Evolutionary conservation across 2,329 filamentous ascomycete species (phyloP), one percentile per base, ranked within the genome.

Genomic region (Stachybotrys chlorohalonatus): DNA sequence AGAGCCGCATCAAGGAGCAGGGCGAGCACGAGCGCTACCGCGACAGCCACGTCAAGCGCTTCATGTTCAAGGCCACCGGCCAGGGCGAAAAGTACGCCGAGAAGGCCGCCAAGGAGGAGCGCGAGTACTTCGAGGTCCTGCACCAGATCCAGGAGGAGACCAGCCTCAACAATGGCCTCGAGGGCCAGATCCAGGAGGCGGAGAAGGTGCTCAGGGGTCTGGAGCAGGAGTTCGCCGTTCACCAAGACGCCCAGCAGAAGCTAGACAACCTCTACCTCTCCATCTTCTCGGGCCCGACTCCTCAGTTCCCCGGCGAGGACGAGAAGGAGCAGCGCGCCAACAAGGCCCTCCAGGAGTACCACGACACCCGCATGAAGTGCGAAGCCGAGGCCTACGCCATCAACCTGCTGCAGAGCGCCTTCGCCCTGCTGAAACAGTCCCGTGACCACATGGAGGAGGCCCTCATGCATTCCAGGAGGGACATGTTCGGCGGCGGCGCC

Each of bases 281-380:
- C 52, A 75, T 84, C 56, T 84, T 84, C 60, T 65, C 69, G 9
- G 79, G 79, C 0, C 74, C 75, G 6, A 81, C 78, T 1, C 76
- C 76, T 0, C 75, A 72, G 0, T 76, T 80, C 31, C 77, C 78
- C 0, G 75, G 76, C n/a, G 79, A 83, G 60, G 80, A 83, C 55
- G 62, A 66, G 31, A 66, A 67, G 52, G 78, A 83, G 62, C 56
- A 65, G 6, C 63, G 63, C 1, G 64, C 72, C 17, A 60, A 68
- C 9, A 55, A 62, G 5, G 70, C 73, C 1, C 58, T 70, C 36
- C 62, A 64, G 30, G 60, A 62, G 2, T 78, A 75, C 58, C 68
- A 75, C 46, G 63, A 69, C 30, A 62, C 68, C 7, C 68, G 72
- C 47, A 55, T 60, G 3, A 59, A 63, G 48, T 60, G 70, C 15